Base-by-base conservation (phyloP, 2,329 filamentous ascomycete genomes). In the Talaromyces sp. region DNA sequence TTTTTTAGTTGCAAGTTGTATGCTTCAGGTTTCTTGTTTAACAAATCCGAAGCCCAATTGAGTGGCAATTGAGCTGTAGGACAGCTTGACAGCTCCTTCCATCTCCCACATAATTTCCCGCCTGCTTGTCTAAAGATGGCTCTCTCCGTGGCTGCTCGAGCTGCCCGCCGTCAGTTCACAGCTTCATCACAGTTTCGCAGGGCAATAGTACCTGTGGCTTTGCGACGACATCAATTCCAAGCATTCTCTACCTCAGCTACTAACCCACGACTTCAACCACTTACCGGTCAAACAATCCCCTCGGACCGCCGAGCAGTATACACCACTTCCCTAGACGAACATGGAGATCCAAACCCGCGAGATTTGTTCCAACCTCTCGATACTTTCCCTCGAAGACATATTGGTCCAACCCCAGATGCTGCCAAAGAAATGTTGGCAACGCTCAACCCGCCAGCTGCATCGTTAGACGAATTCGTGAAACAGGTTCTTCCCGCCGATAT, bases 321-420 rank as follows among this genome's bases (percentile, higher is more conserved):
- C 73, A 91, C 89, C 70, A 96, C 89, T 72, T 96, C 93, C 0
- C 88, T 92, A 5, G 94, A 91, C 6, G 91, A 96, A 65, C 93
- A 97, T 75, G 92, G 72, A 25, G 69, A 68, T 21, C 69, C 70
- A 15, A 69, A 72, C 50, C 72, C 72, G 19, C 66, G 67, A 46
- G 72, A 77, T 57, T 62, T 75, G 43, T 76, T 78, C 62, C 74
- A 75, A 37, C 78, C 79, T 48, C 70, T 81, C 43, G 79, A 81
- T 69, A 79, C 84, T 40, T 96, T 96, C 68, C 81, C 88, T 57
- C 82, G 88, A 59, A 85, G 93, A 51, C 93, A 97, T 75, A 96
- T 97, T 75, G 92, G 92, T 1, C 91, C 91, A 3, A 86, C 87
- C 53, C 80, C 86, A 35, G 77, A 80, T 45, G 86, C 89, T 56